Percentiles rank a stretch among this genome's conserved stretches.
These are phyloP conservation scores for Phytophthora pistaciae DNA, from an alignment of 352 stramenopile genomes.

Conservation along the genomic window DNA sequence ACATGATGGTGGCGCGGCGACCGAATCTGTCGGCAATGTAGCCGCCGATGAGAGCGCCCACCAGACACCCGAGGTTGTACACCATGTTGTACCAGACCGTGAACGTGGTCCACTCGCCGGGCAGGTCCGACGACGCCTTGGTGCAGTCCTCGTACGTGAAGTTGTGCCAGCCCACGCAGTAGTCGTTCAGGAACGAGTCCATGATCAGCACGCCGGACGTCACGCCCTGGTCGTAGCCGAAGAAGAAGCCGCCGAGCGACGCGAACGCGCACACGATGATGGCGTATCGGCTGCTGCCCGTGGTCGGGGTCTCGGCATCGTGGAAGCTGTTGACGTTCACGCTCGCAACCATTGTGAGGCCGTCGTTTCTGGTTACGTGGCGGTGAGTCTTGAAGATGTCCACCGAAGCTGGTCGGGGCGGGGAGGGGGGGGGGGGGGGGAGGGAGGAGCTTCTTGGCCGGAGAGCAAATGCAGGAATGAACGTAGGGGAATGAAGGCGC, in stretches of 20 bases:
- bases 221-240: conserved; percentile 43
- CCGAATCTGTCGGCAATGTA: conserved; percentile 37
- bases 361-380: conserved; percentile 2
- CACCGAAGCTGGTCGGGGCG: background rate
- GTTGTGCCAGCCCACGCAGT: conserved; percentile 47
- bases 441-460: conserved; percentile 16
- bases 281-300: conserved; percentile 40
- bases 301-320: conserved; percentile 30
- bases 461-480: conserved; percentile 35
- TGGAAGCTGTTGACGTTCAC: conserved; percentile 36
- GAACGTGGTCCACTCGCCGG: conserved; percentile 41
- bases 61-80: conserved; percentile 49
- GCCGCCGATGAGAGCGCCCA: conserved; percentile 43
- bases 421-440: background rate
- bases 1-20: conserved; percentile 42
- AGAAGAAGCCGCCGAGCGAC: conserved; percentile 44
- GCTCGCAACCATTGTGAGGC: conserved; percentile 15
- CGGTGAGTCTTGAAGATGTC: conserved; percentile 21
- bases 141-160: conserved; percentile 43
- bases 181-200: conserved; percentile 47
- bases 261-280: conserved; percentile 45
- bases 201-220: conserved; percentile 43
- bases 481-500: conserved; percentile 26
- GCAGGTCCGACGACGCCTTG: conserved; percentile 21
- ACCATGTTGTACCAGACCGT: conserved; percentile 48